Evolutionary conservation across 495 filamentous ascomycete genomes (phyloP), one percentile per base, ranked within the genome.

Genomic region (Aspergillus hancockii): DNA sequence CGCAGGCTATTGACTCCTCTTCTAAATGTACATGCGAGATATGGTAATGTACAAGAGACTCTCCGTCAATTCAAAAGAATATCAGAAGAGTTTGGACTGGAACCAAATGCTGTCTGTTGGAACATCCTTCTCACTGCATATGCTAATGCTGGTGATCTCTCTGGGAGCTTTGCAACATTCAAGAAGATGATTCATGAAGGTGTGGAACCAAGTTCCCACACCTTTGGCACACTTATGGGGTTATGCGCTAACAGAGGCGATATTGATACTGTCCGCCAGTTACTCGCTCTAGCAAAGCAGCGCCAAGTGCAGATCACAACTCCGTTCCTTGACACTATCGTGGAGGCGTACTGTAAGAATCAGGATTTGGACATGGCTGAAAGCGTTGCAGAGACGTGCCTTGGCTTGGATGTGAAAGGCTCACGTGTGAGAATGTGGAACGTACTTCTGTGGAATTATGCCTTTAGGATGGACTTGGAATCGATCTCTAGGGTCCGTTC

Each of bases 71-170:
- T 96, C 52, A 49, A 84, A 25, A 73, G 82, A 10, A 78, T 91
- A 3, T 61, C 68, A 13, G 65, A 70, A 2, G 78, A 83, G 49
- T 85, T 85, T 57, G 73, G 77, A 0, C 62, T 90, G 14, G 51
- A 73, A 18, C 86, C 84, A 19, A 81, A 82, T 59, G 68, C 73
- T 0, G 59, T 73, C 13, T 83, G 81, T 45, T 95, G 87, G 85
- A 96, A 97, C 66, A 87, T 89, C 30, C 67, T 97, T 32, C 74
- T 98, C 16, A 82, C 87, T 58, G 90, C 90, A 4, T 79, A 91
- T 69, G 74, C 76, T 2, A 85, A 84, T 63, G 82, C 81, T 6
- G 76, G 80, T 28, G 88, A 96, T 70, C 76, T 88, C 49, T 76
- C 85, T 40, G 84, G 83, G 4, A 85, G 85, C 16, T 75, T 90